These are phyloP conservation scores for Solanum ossicruentum DNA, from an alignment of 257 asterid genomes.

Conservation along the genomic window DNA sequence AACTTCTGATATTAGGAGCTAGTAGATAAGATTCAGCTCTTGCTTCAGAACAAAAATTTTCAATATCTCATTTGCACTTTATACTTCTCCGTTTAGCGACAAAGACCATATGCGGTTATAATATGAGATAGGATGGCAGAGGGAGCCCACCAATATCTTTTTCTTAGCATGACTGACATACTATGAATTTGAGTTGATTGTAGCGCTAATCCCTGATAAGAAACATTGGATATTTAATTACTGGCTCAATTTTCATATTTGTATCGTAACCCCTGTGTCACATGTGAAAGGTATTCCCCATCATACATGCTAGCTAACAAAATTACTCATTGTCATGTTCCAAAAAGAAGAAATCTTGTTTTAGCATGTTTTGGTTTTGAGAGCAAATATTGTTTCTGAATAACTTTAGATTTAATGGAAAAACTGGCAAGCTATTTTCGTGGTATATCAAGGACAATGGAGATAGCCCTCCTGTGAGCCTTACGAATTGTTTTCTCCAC, in stretches of 20 bases:
- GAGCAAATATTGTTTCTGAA: not conserved
- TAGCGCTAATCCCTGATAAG: not conserved
- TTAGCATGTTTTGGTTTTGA: not conserved
- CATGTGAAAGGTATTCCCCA: not conserved
- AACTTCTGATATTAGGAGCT: not conserved
- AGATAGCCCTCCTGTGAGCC: not conserved
- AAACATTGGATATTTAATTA: too few relatives aligned
- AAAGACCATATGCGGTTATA: not conserved
- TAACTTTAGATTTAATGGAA: not conserved
- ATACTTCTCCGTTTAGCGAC: not conserved
- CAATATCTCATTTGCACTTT: not conserved
- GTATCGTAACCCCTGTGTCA: not conserved
- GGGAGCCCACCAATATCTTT: not conserved
- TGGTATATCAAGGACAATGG: not conserved
- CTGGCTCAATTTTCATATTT: not conserved
- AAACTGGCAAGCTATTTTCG: not conserved
- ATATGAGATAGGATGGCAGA: not conserved
- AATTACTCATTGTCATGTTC: not conserved
- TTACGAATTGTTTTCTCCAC: not conserved
- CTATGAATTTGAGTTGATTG: not conserved
- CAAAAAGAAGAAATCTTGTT: not conserved
- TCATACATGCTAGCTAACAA: not conserved
- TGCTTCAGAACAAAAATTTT: not conserved
- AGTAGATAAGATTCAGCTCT: not conserved
- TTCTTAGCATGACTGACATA: not conserved